phyloP scores from a whole-genome alignment of 495 filamentous ascomycete genomes.

The Tuber indicum region DNA sequence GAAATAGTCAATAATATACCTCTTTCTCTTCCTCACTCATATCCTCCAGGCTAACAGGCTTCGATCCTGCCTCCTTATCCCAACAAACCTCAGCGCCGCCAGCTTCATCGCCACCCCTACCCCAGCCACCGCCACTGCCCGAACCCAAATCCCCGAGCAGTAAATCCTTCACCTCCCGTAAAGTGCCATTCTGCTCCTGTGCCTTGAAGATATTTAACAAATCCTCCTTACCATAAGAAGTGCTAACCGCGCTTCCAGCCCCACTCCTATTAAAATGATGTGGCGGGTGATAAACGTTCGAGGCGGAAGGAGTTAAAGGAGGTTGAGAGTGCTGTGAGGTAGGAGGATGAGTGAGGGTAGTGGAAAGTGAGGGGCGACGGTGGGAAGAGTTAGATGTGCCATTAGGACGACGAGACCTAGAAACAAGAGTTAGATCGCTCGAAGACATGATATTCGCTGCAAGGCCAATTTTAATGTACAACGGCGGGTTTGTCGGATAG shows the following conservation, averaged over 20 bases:
- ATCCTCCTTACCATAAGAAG: slow-evolving; percentile 75
- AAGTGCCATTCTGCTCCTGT: slow-evolving; percentile 52
- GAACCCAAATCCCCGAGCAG: slow-evolving; percentile 68
- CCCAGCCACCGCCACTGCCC: slow-evolving; percentile 61
- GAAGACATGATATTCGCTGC: background rate
- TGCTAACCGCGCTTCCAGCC: slow-evolving; percentile 50
- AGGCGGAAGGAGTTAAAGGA: slow-evolving; percentile 49
- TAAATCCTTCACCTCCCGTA: slow-evolving; percentile 57
- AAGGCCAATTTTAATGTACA: background rate
- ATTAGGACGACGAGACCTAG: slow-evolving; percentile 41
- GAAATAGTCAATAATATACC: slow-evolving; percentile 48
- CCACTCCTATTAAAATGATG: slow-evolving; percentile 49
- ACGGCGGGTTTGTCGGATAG: background rate
- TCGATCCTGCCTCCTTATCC: slow-evolving; percentile 67
- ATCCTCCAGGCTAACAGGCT: slow-evolving; percentile 66
- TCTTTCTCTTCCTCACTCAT: slow-evolving; percentile 80
- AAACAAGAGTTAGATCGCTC: background rate
- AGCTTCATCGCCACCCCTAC: slow-evolving; percentile 65
- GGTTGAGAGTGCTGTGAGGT: slow-evolving; percentile 48
- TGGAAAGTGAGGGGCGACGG: slow-evolving; percentile 42
- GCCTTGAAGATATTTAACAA: slow-evolving; percentile 67
- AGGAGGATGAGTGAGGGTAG: slow-evolving; percentile 56
- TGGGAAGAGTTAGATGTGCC: slow-evolving; percentile 34
- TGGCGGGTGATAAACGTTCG: slow-evolving; percentile 42
- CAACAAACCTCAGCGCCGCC: slow-evolving; percentile 78